Percentiles rank a stretch among this genome's conserved stretches.
phyloP scores from a whole-genome alignment of 2,329 filamentous ascomycete genomes.

The Penicillium palitans region DNA sequence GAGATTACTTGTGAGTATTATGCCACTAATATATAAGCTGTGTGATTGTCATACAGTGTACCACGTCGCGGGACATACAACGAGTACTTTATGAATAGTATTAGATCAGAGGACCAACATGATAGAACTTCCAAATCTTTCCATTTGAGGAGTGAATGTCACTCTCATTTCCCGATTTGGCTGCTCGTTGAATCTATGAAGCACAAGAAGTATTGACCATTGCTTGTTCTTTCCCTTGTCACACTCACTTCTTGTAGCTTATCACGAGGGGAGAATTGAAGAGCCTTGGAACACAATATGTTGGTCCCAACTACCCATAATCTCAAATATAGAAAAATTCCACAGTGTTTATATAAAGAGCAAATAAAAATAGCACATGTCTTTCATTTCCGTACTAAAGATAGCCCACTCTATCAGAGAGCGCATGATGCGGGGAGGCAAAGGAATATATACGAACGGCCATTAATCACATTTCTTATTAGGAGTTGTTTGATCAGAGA shows the following conservation, averaged over 20 bases:
- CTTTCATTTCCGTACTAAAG: neutral
- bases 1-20: neutral
- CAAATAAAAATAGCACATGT: neutral
- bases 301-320: neutral
- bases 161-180: neutral
- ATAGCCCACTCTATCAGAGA: neutral
- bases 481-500: neutral
- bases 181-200: neutral
- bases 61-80: neutral
- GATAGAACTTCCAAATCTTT: neutral
- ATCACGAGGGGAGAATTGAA: neutral
- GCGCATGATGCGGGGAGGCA: neutral
- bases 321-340: neutral
- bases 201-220: neutral
- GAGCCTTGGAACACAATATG: neutral
- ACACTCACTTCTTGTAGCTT: neutral
- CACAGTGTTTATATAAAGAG: neutral
- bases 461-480: neutral
- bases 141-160: neutral
- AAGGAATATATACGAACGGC: constrained; percentile 3
- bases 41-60: neutral
- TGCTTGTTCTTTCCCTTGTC: neutral
- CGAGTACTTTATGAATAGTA: neutral
- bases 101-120: neutral
- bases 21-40: neutral